Percentiles rank a stretch among this genome's conserved stretches.
These are phyloP conservation scores for Lentinula edodes DNA, from an alignment of 768 basidiomycete genomes.

Conservation along the genomic window DNA sequence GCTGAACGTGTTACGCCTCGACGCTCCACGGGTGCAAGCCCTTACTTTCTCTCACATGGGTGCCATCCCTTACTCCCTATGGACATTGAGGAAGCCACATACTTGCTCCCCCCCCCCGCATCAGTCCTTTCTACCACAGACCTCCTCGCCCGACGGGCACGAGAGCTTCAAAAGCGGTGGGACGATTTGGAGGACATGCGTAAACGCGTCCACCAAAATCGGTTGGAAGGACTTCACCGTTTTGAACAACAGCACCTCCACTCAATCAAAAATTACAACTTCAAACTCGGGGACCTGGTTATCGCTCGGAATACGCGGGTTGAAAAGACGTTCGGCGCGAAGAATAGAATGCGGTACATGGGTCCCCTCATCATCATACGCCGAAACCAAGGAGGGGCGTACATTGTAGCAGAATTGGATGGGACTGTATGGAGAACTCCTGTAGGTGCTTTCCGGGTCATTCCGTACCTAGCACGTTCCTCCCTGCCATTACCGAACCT, in stretches of 20 bases:
- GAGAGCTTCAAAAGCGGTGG: constrained; percentile 20
- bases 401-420: constrained; percentile 25
- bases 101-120: neutral
- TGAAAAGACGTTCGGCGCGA: constrained; percentile 22
- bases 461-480: constrained; percentile 15
- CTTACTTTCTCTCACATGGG: neutral
- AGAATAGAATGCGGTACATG: constrained; percentile 27
- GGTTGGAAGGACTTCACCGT: constrained; percentile 4
- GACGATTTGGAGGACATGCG: constrained; percentile 15
- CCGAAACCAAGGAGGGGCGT: constrained; percentile 22
- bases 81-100: neutral
- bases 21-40: neutral
- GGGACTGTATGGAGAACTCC: constrained; percentile 19
- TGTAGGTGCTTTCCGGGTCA: constrained; percentile 19
- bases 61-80: neutral
- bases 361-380: constrained; percentile 31
- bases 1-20: neutral
- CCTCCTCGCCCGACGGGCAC: constrained; percentile 16
- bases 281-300: constrained; percentile 25
- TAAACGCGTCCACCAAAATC: constrained; percentile 10
- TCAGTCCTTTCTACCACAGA: constrained; percentile 12
- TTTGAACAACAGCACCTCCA: constrained; percentile 16
- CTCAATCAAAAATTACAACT: constrained; percentile 10
- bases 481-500: neutral
- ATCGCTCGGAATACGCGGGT: constrained; percentile 27